These are phyloP conservation scores for Rhypophila decipiens DNA, from an alignment of 495 filamentous ascomycete genomes.

Conservation along the genomic window DNA sequence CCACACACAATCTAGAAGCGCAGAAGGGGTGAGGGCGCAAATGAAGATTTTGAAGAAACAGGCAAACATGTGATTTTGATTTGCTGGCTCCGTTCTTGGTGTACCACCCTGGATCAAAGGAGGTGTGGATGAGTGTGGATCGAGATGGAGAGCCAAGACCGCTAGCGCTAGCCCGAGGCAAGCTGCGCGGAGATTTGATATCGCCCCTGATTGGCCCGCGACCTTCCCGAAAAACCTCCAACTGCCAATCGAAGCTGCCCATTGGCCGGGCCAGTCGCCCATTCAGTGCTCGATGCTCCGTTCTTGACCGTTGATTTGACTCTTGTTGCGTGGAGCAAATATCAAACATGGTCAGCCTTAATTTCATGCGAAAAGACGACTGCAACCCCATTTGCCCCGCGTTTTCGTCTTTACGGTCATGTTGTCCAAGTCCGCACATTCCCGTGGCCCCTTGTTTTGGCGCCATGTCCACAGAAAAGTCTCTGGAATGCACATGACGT, in stretches of 20 bases:
- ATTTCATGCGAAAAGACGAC: background rate
- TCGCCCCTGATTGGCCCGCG: background rate
- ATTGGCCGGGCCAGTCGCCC: background rate
- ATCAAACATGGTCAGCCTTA: background rate
- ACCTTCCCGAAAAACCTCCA: background rate
- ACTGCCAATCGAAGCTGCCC: background rate
- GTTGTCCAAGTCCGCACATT: too few species aligned
- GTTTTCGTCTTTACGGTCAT: too few species aligned
- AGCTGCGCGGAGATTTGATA: background rate
- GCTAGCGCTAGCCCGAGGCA: background rate
- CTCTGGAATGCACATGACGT: too few species aligned
- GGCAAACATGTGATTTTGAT: background rate
- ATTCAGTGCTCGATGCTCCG: conserved; percentile 4
- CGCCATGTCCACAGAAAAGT: too few species aligned
- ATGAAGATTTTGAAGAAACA: background rate
- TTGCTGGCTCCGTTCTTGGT: background rate
- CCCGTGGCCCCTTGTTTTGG: too few species aligned
- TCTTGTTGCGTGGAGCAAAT: conserved; percentile 11
- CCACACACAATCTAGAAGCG: too few species aligned
- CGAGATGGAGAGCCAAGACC: background rate
- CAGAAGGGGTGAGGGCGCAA: too few species aligned
- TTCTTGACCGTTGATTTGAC: conserved; percentile 12
- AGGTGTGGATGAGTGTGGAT: background rate
- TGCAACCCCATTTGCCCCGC: background rate
- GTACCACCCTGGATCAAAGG: background rate